Base-by-base conservation (phyloP, 2,329 filamentous ascomycete genomes). In the Exophiala dermatitidis region DNA sequence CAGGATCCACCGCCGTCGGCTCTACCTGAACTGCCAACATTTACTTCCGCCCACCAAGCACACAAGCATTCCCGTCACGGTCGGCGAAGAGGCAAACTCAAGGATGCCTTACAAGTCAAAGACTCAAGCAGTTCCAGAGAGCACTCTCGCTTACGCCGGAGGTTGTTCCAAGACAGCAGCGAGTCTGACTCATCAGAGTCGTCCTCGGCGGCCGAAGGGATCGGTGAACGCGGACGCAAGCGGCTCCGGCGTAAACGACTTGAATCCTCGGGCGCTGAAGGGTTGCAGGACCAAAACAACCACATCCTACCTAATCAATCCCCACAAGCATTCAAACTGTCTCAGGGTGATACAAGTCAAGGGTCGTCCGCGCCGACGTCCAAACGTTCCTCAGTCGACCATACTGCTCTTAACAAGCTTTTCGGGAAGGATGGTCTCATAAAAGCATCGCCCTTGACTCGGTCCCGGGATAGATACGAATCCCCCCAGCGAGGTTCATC, bases 1-100 rank as follows among this genome's bases (percentile, higher is more conserved):
- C 38, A 56, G 28, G 53, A 57, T n/a, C 19, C 51, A 12, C 64
- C 63, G 10, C 37, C 61, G n/a, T 63, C 44, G 56, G 52, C 51
- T 50, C 28, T 55, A 42, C 31, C 58, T 31, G 55, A 59, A 34
- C 42, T 63, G 30, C 61, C 61, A 7, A 60, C 50, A 1, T 63
- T 63, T 53, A 55, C 52, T 40, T 62, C 60, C 9, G 57, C 61
- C n/a, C 54, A 62, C 42, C 48, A 55, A 38, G 3, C 37, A 2
- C 47, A 53, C 46, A 53, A 50, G 28, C 34, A 34, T 51, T 30
- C 43, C 3, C 50, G 29, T 37, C 46, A 52, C 38, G 38, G 46
- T 9, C 52, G 53, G 12, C 51, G 53, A n/a, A 49, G 53, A 48
- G 46, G 53, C 36, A 54, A 56, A 41, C 46, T 60, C 30, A 56